A percentile compares a stretch with the other conserved stretches of the same genome.
Evolutionary conservation across 2,329 filamentous ascomycete genomes (phyloP).

Genomic region (Botrytis tulipae): DNA sequence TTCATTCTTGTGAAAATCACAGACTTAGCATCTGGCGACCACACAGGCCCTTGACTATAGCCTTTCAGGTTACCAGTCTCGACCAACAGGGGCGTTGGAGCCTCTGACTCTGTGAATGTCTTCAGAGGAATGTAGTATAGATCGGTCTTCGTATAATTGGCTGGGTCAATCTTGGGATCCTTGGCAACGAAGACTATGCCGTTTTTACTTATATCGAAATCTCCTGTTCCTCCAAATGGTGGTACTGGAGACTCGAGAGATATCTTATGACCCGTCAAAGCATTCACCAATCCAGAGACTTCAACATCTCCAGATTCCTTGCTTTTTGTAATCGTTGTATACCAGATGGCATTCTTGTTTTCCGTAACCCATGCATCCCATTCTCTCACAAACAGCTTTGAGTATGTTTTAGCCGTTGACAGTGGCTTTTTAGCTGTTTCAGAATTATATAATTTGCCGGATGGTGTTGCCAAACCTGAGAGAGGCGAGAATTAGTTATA

Average conservation of each 20-base stretch:
- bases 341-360: constrained; percentile 71
- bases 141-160: constrained; percentile 77
- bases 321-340: constrained; percentile 55
- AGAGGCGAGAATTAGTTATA: neutral
- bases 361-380: constrained; percentile 76
- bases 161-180: constrained; percentile 67
- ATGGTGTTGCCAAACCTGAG: constrained; percentile 60
- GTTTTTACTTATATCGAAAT: constrained; percentile 70
- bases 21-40: constrained; percentile 69
- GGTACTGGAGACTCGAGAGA: constrained; percentile 65
- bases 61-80: constrained; percentile 60
- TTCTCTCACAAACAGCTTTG: constrained; percentile 73
- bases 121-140: constrained; percentile 70
- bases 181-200: constrained; percentile 74
- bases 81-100: constrained; percentile 52
- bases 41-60: constrained; percentile 65
- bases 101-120: constrained; percentile 54
- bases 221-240: constrained; percentile 75
- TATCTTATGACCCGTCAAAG: constrained; percentile 48
- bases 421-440: constrained; percentile 57
- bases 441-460: constrained; percentile 68
- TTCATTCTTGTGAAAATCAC: constrained; percentile 80
- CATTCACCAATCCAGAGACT: constrained; percentile 56
- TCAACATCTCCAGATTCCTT: constrained; percentile 28
- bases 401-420: constrained; percentile 69